phyloP scores from a whole-genome alignment of 495 filamentous ascomycete species.

The Trichoderma orchidacearum region DNA sequence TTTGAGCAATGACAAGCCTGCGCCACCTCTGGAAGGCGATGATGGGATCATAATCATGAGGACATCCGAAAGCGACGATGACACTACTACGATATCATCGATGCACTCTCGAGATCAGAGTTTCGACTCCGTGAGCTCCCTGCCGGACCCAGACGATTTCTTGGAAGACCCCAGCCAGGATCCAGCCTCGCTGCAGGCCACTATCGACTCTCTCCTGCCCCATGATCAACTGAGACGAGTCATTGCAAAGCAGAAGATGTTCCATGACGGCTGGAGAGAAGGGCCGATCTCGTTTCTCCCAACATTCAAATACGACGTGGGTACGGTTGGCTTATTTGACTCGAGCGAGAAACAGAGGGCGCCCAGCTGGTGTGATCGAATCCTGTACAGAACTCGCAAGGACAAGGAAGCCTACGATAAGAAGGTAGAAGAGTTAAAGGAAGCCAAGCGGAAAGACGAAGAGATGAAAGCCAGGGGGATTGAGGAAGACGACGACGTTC shows the following conservation, averaged over 20 bases:
- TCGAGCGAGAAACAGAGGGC: constrained; percentile 84
- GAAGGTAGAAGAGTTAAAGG: constrained; percentile 47
- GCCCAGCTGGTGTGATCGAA: constrained; percentile 97
- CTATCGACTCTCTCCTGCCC: constrained; percentile 67
- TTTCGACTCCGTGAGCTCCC: constrained; percentile 18
- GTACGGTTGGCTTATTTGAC: constrained; percentile 87
- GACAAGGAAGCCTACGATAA: constrained; percentile 60
- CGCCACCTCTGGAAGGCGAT: constrained; percentile 25
- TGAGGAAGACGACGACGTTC: constrained; percentile 68
- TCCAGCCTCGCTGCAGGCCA: constrained; percentile 59
- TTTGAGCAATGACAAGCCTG: constrained; percentile 16
- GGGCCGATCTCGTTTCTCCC: constrained; percentile 80
- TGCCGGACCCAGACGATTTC: constrained; percentile 44
- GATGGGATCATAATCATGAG: constrained; percentile 21
- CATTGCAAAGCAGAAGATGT: constrained; percentile 59
- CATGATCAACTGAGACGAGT: constrained; percentile 80
- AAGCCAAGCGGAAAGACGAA: constrained; percentile 57
- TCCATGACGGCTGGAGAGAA: constrained; percentile 86
- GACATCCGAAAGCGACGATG: constrained; percentile 18
- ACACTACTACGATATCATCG: constrained; percentile 14
- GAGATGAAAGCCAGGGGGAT: constrained; percentile 74
- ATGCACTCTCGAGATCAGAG: constrained; percentile 9
- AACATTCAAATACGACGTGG: constrained; percentile 92
- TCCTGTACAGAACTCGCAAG: constrained; percentile 66
- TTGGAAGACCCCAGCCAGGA: constrained; percentile 34